Conservation (phyloP, 2,329 filamentous ascomycete species). For the Cladosporium sp. region DNA sequence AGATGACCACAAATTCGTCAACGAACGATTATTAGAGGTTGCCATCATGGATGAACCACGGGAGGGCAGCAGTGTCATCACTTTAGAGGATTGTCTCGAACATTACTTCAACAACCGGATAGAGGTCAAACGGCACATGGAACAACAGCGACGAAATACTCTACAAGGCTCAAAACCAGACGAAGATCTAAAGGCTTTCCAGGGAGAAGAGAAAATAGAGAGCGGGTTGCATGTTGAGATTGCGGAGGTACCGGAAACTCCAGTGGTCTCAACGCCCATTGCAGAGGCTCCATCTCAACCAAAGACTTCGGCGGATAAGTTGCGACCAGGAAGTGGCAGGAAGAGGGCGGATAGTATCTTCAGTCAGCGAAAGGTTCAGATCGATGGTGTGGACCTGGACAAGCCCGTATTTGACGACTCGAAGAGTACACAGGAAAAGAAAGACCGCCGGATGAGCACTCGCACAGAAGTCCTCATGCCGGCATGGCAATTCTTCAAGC, state of each 20-base stretch:
- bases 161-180: slow-evolving; percentile 40
- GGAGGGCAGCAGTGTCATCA: slow-evolving; percentile 59
- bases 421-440: slow-evolving; percentile 26
- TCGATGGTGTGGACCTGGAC: slow-evolving; percentile 32
- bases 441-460: slow-evolving; percentile 27
- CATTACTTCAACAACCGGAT: slow-evolving; percentile 93
- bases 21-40: slow-evolving; percentile 84
- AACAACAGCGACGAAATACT: slow-evolving; percentile 54
- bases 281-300: slow-evolving; percentile 19
- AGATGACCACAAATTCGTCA: slow-evolving; percentile 91
- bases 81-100: slow-evolving; percentile 85
- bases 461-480: slow-evolving; percentile 87
- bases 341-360: slow-evolving; percentile 48
- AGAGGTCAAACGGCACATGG: slow-evolving; percentile 73
- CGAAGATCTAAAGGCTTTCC: slow-evolving; percentile 10
- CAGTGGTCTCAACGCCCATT: slow-evolving; percentile 20
- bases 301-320: slow-evolving; percentile 28
- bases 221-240: slow-evolving; percentile 12
- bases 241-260: slow-evolving; percentile 32
- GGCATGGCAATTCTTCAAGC: slow-evolving; percentile 93
- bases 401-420: slow-evolving; percentile 30
- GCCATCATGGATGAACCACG: slow-evolving; percentile 71
- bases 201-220: slow-evolving; percentile 26
- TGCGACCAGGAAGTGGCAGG: slow-evolving; percentile 33
- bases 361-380: slow-evolving; percentile 37